Conservation (phyloP, 176 grass and related monocot species). For the Ensete ventricosum region DNA sequence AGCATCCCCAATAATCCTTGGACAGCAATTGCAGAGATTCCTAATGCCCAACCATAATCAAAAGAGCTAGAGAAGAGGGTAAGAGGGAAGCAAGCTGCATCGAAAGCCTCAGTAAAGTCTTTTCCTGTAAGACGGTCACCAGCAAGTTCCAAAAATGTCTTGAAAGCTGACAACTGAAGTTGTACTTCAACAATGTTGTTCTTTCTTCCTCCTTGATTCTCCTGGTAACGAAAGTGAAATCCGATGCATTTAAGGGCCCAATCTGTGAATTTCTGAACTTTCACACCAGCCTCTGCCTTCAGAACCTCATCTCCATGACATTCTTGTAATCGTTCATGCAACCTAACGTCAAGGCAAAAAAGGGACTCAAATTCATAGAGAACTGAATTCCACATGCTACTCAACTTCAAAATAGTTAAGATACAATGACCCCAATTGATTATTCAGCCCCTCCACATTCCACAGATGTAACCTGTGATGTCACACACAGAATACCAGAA, state of each 20-base stretch:
- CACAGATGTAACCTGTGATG: not conserved
- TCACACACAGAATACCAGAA: no score
- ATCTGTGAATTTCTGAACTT: slow-evolving; percentile 94
- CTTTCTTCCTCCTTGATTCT: slow-evolving; percentile 42
- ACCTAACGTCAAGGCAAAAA: slow-evolving; percentile 25
- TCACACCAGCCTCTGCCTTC: slow-evolving; percentile 75
- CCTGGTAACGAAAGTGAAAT: slow-evolving; percentile 44
- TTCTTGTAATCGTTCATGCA: slow-evolving; percentile 85
- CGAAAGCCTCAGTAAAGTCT: slow-evolving; percentile 94
- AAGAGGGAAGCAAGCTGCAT: slow-evolving; percentile 97
- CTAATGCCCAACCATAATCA: slow-evolving; percentile 71
- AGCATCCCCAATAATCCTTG: slow-evolving; percentile 75
- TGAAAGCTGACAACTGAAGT: slow-evolving; percentile 80
- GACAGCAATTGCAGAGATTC: slow-evolving; percentile 51
- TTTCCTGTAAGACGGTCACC: slow-evolving; percentile 84
- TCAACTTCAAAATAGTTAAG: not conserved
- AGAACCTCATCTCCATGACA: slow-evolving; percentile 79
- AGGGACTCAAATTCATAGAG: not conserved
- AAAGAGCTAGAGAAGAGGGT: slow-evolving; percentile 83
- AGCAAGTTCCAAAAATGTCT: slow-evolving; percentile 80
- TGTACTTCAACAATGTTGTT: slow-evolving; percentile 78
- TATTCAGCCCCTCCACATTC: not conserved
- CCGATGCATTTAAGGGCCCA: slow-evolving; percentile 90
- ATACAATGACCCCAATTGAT: not conserved
- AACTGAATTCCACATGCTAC: not conserved